Conservation (phyloP, 169 alveolate genomes). For the Babesia bigemina region DNA sequence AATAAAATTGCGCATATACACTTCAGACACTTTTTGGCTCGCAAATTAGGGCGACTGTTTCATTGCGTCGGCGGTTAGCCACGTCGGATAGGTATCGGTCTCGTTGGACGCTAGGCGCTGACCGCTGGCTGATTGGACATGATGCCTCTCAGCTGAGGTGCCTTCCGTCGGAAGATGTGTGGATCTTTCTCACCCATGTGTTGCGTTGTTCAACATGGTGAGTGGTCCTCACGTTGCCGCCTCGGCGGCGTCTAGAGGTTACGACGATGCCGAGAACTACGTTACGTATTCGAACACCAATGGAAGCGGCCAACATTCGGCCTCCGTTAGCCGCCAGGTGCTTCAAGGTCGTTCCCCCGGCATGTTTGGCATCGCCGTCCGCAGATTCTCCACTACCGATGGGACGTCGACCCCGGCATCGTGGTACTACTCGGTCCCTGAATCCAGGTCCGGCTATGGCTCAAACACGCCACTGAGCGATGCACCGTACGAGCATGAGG, state of each 20-base stretch:
- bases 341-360: slow-evolving; percentile 1
- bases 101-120: too few relatives aligned
- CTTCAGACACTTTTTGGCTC: too few relatives aligned
- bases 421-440: slow-evolving; percentile 28
- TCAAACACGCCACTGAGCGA: not conserved
- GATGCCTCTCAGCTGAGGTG: too few relatives aligned
- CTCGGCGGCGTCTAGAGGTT: slow-evolving; percentile 1
- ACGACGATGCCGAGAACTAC: slow-evolving; percentile 3
- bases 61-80: too few relatives aligned
- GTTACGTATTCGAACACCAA: not conserved
- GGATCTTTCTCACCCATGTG: not conserved
- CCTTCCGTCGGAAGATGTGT: not conserved
- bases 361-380: not conserved
- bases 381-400: slow-evolving; percentile 1
- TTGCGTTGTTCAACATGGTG: slow-evolving; percentile 8
- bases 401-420: slow-evolving; percentile 25
- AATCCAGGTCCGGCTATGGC: not conserved
- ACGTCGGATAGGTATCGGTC: too few relatives aligned
- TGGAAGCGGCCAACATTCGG: not conserved
- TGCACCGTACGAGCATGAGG: slow-evolving; percentile 6
- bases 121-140: too few relatives aligned
- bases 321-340: not conserved
- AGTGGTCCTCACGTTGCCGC: not conserved
- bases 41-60: too few relatives aligned
- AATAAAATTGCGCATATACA: too few relatives aligned